Evolutionary conservation across 768 basidiomycete species (phyloP).

Genomic region (Tricholoma furcatifolium): DNA sequence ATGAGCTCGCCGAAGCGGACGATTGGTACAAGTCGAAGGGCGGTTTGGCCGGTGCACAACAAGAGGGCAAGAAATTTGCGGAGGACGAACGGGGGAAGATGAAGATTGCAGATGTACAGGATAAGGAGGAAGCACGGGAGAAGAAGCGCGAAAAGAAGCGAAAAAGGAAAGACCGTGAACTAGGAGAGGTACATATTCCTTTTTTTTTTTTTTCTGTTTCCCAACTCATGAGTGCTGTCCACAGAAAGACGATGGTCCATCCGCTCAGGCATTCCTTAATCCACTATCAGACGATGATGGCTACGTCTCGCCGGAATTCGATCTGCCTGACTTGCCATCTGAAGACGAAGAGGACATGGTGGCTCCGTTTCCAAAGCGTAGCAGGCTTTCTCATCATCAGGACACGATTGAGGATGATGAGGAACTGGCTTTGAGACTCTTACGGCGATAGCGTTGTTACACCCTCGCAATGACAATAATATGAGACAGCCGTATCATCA

Average conservation of each 20-base stretch:
- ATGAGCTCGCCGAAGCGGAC: conserved; percentile 79
- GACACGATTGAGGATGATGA: conserved; percentile 36
- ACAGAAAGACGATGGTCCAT: conserved; percentile 30
- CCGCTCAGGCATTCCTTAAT: conserved; percentile 29
- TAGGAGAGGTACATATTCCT: conserved; percentile 32
- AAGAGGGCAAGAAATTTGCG: conserved; percentile 68
- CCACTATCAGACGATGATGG: conserved; percentile 50
- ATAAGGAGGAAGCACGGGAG: conserved; percentile 82
- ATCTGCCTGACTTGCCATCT: conserved; percentile 31
- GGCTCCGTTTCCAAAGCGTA: conserved; percentile 31
- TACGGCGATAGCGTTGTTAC: conserved; percentile 29
- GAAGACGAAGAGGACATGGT: conserved; percentile 32
- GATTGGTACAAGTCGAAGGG: conserved; percentile 65
- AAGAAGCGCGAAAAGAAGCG: conserved; percentile 92
- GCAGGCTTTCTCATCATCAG: conserved; percentile 14
- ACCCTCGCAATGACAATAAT: too few relatives aligned
- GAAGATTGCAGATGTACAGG: conserved; percentile 64
- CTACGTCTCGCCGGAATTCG: conserved; percentile 72
- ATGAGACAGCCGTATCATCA: too few relatives aligned
- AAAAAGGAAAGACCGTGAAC: conserved; percentile 82
- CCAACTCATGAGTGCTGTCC: conserved; percentile 12
- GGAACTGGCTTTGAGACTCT: conserved; percentile 61
- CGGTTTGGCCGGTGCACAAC: conserved; percentile 61
- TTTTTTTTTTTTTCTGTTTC: background rate
- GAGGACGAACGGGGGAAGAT: conserved; percentile 74